Percentiles rank a stretch among this genome's conserved stretches.
phyloP scores from a whole-genome alignment of 805 yeast species.

The Starmerella bacillaris region DNA sequence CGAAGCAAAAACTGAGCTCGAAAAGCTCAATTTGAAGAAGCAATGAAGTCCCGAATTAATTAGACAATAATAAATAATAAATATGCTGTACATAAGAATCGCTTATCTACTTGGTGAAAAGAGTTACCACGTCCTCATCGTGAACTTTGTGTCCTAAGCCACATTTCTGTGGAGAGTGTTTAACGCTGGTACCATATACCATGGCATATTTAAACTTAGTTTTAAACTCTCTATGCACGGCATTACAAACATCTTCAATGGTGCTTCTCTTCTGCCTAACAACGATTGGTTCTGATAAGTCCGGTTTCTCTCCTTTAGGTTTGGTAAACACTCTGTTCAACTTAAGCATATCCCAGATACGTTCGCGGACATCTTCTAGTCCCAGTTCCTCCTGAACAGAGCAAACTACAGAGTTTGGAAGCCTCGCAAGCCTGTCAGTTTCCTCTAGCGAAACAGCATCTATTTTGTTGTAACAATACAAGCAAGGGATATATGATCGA shows the following conservation, averaged over 20 bases:
- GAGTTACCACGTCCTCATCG: constrained; percentile 88
- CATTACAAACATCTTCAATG: constrained; percentile 74
- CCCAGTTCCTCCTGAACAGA: constrained; percentile 83
- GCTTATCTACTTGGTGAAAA: constrained; percentile 59
- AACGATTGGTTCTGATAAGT: constrained; percentile 77
- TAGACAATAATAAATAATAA: too few relatives aligned
- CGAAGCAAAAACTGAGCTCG: constrained; percentile 67
- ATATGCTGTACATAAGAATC: background rate
- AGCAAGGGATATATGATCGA: constrained; percentile 74
- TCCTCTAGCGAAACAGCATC: constrained; percentile 93
- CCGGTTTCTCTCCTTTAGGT: constrained; percentile 60
- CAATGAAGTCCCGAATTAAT: too few relatives aligned
- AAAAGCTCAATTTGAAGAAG: constrained; percentile 27
- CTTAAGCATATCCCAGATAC: constrained; percentile 78
- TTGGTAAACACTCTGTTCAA: constrained; percentile 74
- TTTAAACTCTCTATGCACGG: constrained; percentile 83
- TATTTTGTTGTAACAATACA: constrained; percentile 85
- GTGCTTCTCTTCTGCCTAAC: constrained; percentile 58
- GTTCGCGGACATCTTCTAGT: constrained; percentile 69
- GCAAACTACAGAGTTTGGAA: constrained; percentile 84
- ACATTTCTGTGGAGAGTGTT: constrained; percentile 92
- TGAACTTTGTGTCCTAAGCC: constrained; percentile 67
- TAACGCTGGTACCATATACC: constrained; percentile 92
- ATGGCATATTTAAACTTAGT: constrained; percentile 82
- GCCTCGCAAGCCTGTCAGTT: constrained; percentile 77